Conservation (phyloP, 192 early-diverging fungal species). For the Umbelopsis vinacea region DNA sequence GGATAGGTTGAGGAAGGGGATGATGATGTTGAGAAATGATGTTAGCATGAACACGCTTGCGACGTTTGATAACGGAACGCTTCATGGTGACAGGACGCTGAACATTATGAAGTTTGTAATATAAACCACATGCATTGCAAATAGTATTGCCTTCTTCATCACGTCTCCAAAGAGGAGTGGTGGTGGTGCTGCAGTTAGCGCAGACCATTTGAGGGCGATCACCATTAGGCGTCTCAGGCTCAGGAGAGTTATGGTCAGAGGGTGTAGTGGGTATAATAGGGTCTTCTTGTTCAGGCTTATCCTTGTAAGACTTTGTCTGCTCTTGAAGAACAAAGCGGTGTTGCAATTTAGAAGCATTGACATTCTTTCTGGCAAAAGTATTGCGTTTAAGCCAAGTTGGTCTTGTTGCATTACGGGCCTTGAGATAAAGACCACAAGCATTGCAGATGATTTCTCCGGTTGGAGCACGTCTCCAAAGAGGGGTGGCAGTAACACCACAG, state of each 20-base stretch:
- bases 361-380: conserved; percentile 38
- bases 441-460: conserved; percentile 82
- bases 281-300: not conserved
- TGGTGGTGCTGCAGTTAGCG: conserved; percentile 73
- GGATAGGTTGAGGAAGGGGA: conserved; percentile 15
- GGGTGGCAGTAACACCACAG: conserved; percentile 71
- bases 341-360: conserved; percentile 10
- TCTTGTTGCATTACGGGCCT: conserved; percentile 58
- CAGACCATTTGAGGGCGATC: conserved; percentile 40
- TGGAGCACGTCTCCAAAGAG: conserved; percentile 76
- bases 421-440: conserved; percentile 76
- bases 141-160: conserved; percentile 69
- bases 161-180: conserved; percentile 78
- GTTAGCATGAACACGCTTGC: conserved; percentile 47
- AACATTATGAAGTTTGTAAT: conserved; percentile 80
- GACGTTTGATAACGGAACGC: conserved; percentile 68
- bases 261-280: conserved; percentile 7
- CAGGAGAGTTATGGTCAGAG: not conserved
- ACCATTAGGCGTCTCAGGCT: not conserved
- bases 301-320: conserved; percentile 3
- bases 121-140: conserved; percentile 94
- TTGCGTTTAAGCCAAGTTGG: conserved; percentile 63
- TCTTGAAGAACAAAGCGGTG: conserved; percentile 13
- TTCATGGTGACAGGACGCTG: conserved; percentile 77
- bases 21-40: conserved; percentile 37